Evolutionary conservation across 169 alveolate species (phyloP).

Genomic region (Blepharisma undulans): DNA sequence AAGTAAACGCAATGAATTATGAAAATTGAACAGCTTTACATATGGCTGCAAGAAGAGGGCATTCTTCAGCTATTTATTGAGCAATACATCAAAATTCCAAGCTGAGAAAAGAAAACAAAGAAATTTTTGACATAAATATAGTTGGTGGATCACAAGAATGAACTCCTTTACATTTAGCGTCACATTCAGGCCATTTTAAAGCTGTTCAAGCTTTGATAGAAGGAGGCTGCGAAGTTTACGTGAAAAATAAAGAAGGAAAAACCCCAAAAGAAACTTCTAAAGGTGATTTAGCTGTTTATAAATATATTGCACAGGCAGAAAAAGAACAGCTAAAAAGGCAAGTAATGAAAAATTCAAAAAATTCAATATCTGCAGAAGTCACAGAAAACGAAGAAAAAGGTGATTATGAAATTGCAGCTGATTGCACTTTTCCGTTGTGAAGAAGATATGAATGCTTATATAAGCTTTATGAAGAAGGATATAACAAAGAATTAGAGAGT

Average conservation of each 20-base stretch:
- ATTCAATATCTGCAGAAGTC: background rate
- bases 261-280: slow-evolving; percentile 47
- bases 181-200: slow-evolving; percentile 60
- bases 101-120: slow-evolving; percentile 41
- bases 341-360: background rate
- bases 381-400: background rate
- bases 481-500: background rate
- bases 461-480: background rate
- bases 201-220: slow-evolving; percentile 60
- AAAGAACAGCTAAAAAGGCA: background rate
- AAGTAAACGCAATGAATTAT: slow-evolving; percentile 57
- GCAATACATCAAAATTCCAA: slow-evolving; percentile 59
- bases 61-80: slow-evolving; percentile 64
- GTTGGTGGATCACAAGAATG: slow-evolving; percentile 70
- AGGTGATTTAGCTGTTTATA: slow-evolving; percentile 31
- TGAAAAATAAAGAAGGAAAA: slow-evolving; percentile 66
- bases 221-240: slow-evolving; percentile 68
- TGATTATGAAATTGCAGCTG: background rate
- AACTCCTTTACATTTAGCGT: slow-evolving; percentile 79
- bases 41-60: slow-evolving; percentile 71
- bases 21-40: slow-evolving; percentile 82
- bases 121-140: slow-evolving; percentile 66
- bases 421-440: background rate
- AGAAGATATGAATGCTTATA: background rate
- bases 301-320: slow-evolving; percentile 2